Percentiles rank a stretch among this genome's conserved stretches.
These are phyloP conservation scores for Geosmithia flava DNA, from an alignment of 2,329 filamentous ascomycete genomes.

Conservation along the genomic window DNA sequence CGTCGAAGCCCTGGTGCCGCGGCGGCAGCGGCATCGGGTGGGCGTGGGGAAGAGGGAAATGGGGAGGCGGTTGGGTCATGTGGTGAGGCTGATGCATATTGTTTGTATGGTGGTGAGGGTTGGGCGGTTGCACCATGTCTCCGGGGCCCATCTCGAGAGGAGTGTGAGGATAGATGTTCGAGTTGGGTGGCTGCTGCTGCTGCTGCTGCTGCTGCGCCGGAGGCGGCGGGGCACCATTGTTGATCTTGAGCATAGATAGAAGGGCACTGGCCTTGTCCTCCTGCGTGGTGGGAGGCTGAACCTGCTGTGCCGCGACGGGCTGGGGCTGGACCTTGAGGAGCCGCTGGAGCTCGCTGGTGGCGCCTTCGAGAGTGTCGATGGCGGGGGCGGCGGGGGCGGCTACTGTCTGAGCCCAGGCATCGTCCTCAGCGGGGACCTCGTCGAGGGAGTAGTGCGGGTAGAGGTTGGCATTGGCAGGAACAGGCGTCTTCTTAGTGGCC, in stretches of 20 bases:
- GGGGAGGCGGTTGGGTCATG: constrained; percentile 16
- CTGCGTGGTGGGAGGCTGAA: constrained; percentile 20
- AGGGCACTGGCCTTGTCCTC: constrained; percentile 37
- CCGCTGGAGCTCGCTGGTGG: constrained; percentile 38
- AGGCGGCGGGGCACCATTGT: constrained; percentile 6
- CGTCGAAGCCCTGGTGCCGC: neutral
- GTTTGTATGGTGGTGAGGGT: constrained; percentile 42
- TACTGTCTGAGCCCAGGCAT: constrained; percentile 24
- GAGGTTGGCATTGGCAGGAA: constrained; percentile 26
- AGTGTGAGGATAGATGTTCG: constrained; percentile 28
- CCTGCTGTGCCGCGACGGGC: constrained; percentile 26
- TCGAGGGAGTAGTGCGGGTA: constrained; percentile 31
- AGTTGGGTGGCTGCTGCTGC: constrained; percentile 6
- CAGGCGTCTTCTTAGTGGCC: constrained; percentile 36
- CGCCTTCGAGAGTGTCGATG: constrained; percentile 35
- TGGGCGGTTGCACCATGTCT: constrained; percentile 38
- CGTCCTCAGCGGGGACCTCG: constrained; percentile 51
- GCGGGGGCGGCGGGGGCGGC: constrained; percentile 9
- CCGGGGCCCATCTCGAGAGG: constrained; percentile 40
- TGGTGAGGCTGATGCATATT: constrained; percentile 29
- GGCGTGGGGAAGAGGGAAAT: constrained; percentile 13
- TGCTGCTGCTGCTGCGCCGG: constrained; percentile 4
- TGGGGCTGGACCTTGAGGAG: constrained; percentile 45
- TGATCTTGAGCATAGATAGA: constrained; percentile 38
- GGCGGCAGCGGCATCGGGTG: constrained; percentile 2